These are phyloP conservation scores for Oryza longistaminata DNA, from an alignment of 176 grass and related monocot species.

Conservation along the genomic window DNA sequence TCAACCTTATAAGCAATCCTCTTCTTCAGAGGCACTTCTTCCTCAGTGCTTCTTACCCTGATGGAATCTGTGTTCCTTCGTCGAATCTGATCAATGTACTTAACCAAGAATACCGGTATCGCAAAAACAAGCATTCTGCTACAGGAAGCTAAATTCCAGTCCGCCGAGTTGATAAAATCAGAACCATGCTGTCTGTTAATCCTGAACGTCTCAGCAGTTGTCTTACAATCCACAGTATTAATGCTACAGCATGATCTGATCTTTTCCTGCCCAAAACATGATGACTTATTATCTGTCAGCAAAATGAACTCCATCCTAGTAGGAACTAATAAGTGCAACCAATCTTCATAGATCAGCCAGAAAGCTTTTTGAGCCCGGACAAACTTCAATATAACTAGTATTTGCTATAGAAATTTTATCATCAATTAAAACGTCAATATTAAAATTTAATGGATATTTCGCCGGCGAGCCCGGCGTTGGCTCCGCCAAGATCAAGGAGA, in stretches of 20 bases:
- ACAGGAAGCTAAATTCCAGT: constrained; percentile 45
- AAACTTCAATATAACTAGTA: too few relatives aligned
- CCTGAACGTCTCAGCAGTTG: constrained; percentile 33
- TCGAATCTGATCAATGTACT: constrained; percentile 60
- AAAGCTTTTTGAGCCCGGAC: too few relatives aligned
- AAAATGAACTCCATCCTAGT: background rate
- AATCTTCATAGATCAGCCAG: constrained; percentile 28
- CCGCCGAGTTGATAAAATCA: constrained; percentile 27
- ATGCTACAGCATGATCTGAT: constrained; percentile 44
- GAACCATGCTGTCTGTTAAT: constrained; percentile 26
- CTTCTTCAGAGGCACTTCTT: constrained; percentile 87
- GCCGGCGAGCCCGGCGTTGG: too few relatives aligned
- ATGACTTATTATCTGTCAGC: constrained; percentile 12
- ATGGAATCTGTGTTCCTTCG: constrained; percentile 27
- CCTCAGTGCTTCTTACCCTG: constrained; percentile 39
- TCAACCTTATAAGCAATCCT: constrained; percentile 88
- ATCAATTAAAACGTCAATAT: too few relatives aligned
- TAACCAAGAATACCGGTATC: constrained; percentile 56
- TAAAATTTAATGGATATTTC: too few relatives aligned
- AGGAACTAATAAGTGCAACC: background rate
- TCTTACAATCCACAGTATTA: constrained; percentile 23
- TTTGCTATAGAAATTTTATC: too few relatives aligned
- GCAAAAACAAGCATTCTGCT: constrained; percentile 53
- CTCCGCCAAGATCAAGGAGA: too few relatives aligned
- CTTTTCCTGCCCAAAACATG: constrained; percentile 51